Evolutionary conservation across 305 asterid genomes (phyloP).

Genomic region (Lippia alba): DNA sequence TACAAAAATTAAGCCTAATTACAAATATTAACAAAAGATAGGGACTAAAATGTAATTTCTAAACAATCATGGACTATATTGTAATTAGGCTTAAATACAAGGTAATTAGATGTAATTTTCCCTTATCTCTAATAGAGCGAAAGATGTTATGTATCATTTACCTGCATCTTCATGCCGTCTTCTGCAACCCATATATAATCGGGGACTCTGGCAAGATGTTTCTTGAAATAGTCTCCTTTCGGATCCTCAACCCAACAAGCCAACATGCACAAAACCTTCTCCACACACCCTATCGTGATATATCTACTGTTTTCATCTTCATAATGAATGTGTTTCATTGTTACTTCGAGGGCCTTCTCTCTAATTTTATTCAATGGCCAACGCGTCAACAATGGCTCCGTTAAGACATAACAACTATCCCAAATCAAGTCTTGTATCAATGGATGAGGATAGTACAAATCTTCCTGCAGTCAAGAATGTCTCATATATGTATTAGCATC

Average conservation of each 20-base stretch:
- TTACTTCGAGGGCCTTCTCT: slow-evolving; percentile 62
- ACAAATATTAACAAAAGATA: too few relatives aligned
- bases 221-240: slow-evolving; percentile 66
- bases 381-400: slow-evolving; percentile 70
- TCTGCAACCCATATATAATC: slow-evolving; percentile 82
- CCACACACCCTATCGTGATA: slow-evolving; percentile 71
- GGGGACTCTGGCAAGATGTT: slow-evolving; percentile 77
- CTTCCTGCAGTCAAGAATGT: slow-evolving; percentile 59
- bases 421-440: slow-evolving; percentile 67
- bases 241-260: slow-evolving; percentile 91
- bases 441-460: slow-evolving; percentile 80
- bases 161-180: slow-evolving; percentile 51
- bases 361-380: slow-evolving; percentile 78
- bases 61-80: too few relatives aligned
- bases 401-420: slow-evolving; percentile 61
- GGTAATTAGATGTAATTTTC: too few relatives aligned
- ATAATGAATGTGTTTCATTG: slow-evolving; percentile 75
- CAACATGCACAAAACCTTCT: slow-evolving; percentile 74
- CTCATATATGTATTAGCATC: neutral
- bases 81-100: too few relatives aligned
- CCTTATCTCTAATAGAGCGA: neutral
- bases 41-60: too few relatives aligned
- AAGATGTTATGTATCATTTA: neutral
- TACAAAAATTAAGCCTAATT: too few relatives aligned
- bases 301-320: slow-evolving; percentile 83